phyloP scores from a whole-genome alignment of 2,329 filamentous ascomycete genomes.

The Alternaria alternata region DNA sequence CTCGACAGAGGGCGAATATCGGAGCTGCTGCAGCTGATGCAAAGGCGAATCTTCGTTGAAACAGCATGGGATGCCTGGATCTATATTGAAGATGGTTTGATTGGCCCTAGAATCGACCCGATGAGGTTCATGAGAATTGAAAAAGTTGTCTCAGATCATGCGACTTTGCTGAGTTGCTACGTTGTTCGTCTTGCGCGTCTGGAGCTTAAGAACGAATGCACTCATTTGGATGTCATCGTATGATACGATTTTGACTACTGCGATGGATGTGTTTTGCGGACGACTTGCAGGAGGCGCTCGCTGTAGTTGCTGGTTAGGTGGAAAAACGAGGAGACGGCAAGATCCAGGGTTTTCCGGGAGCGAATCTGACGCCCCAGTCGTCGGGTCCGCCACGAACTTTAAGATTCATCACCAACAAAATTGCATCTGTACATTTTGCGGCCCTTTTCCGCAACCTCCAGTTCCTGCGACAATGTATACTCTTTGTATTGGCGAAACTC shows the following conservation, averaged over 20 bases:
- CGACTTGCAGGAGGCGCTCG: background rate
- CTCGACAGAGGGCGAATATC: background rate
- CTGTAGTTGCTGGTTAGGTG: background rate
- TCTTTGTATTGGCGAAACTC: background rate
- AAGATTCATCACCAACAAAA: background rate
- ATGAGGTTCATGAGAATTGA: background rate
- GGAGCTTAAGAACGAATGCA: background rate
- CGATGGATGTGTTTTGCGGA: background rate
- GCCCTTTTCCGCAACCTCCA: too few relatives aligned
- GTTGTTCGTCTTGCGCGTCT: background rate
- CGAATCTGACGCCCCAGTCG: background rate
- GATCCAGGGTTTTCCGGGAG: background rate
- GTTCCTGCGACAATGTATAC: background rate
- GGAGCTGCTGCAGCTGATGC: background rate
- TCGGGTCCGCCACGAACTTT: background rate
- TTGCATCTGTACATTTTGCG: background rate
- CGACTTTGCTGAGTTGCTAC: background rate
- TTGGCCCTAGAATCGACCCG: background rate
- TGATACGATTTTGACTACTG: too few relatives aligned
- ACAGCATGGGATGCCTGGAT: rapidly evolving
- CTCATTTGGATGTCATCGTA: background rate
- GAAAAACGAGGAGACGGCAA: background rate
- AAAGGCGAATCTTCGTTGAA: background rate
- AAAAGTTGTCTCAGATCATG: background rate
- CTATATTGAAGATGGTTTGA: background rate